Conservation (phyloP, 2,329 filamentous ascomycete species). For the Nothophoma quercina region DNA sequence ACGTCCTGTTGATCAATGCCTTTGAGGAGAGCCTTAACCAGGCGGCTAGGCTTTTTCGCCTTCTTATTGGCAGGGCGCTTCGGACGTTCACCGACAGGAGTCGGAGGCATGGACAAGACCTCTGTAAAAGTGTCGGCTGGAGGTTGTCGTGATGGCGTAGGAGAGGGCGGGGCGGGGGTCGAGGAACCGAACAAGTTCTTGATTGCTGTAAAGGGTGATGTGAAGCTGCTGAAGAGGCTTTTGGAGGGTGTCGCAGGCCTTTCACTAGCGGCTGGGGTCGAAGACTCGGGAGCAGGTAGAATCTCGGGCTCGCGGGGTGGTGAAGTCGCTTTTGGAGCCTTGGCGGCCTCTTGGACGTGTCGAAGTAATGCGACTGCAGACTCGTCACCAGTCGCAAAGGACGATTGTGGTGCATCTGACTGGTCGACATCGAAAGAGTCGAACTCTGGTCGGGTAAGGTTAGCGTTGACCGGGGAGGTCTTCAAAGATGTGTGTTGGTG, state of each 20-base stretch:
- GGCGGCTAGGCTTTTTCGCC: slow-evolving; percentile 20
- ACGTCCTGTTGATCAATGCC: slow-evolving; percentile 31
- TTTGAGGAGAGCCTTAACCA: slow-evolving; percentile 28
- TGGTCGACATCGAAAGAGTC: slow-evolving; percentile 23
- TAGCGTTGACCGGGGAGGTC: slow-evolving; percentile 17
- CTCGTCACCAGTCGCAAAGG: slow-evolving; percentile 26
- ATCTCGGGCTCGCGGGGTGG: background rate
- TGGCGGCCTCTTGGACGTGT: slow-evolving; percentile 29
- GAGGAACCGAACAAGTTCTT: slow-evolving; percentile 26
- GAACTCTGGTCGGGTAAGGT: slow-evolving; percentile 24
- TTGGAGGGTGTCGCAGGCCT: slow-evolving; percentile 7
- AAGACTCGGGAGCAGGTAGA: slow-evolving; percentile 9
- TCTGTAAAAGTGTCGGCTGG: slow-evolving; percentile 29
- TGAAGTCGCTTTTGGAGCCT: background rate
- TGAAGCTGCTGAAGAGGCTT: slow-evolving; percentile 20
- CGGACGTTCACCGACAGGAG: slow-evolving; percentile 37
- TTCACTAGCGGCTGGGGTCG: background rate
- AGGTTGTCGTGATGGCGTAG: slow-evolving; percentile 21
- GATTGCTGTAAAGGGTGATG: slow-evolving; percentile 30
- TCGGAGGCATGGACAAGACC: slow-evolving; percentile 34
- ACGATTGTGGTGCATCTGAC: slow-evolving; percentile 14
- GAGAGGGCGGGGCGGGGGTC: slow-evolving; percentile 11
- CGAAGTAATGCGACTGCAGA: slow-evolving; percentile 32
- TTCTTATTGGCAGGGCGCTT: slow-evolving; percentile 26
- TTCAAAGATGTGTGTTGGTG: background rate